Percentiles rank a stretch among this genome's conserved stretches.
Conservation (phyloP, 352 stramenopile species). For the Phytophthora aleatoria region DNA sequence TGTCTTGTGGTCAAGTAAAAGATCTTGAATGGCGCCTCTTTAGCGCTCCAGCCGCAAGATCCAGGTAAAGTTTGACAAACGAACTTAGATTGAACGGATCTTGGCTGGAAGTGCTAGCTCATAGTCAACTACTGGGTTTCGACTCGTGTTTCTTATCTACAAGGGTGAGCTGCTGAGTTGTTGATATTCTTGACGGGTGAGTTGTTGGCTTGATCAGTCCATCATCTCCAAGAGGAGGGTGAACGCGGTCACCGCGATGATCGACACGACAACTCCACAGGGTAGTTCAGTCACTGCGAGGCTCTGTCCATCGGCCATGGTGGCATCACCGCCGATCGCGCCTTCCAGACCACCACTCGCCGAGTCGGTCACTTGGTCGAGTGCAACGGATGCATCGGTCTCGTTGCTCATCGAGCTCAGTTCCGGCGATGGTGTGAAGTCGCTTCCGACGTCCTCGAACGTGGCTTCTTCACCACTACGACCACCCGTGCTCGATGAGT, state of each 20-base stretch:
- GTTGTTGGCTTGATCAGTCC: background rate
- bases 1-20: background rate
- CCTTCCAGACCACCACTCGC: slow-evolving; percentile 2
- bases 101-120: background rate
- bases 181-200: background rate
- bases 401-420: slow-evolving; percentile 1
- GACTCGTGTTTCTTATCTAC: background rate
- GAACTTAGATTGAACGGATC: background rate
- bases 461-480: background rate
- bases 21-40: background rate
- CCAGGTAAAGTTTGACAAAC: no score
- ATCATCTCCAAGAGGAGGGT: slow-evolving; percentile 1
- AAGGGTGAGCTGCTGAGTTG: background rate
- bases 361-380: slow-evolving; percentile 2
- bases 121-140: background rate
- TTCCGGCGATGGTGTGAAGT: slow-evolving; percentile 11
- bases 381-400: slow-evolving; percentile 2
- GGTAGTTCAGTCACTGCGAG: slow-evolving; percentile 1
- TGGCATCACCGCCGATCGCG: slow-evolving; percentile 8
- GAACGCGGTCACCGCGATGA: slow-evolving; percentile 1
- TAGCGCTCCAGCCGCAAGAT: background rate
- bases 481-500: slow-evolving; percentile 7
- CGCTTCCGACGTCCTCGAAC: slow-evolving; percentile 3
- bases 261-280: background rate
- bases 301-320: slow-evolving; percentile 14